Evolutionary conservation across 73 alveolate genomes (phyloP).

Genomic region (Tetrahymena elliotti): DNA sequence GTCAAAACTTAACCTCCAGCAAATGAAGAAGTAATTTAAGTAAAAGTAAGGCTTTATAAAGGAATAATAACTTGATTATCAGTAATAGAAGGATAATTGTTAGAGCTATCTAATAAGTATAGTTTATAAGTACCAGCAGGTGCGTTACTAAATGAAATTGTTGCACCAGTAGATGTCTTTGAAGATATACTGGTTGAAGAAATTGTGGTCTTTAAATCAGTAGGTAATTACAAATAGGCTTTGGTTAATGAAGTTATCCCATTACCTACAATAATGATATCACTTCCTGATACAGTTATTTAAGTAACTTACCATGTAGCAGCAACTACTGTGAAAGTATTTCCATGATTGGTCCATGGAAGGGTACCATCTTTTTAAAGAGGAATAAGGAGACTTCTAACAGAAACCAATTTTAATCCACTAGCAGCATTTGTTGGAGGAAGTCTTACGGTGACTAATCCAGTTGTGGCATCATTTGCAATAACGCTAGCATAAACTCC

Average conservation of each 20-base stretch:
- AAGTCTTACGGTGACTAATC: background rate
- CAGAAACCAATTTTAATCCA: background rate
- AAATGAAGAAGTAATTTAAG: background rate
- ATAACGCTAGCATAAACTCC: background rate
- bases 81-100: background rate
- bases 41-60: background rate
- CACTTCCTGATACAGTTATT: background rate
- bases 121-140: background rate
- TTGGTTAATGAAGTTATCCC: background rate
- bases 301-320: background rate
- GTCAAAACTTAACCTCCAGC: background rate
- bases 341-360: background rate
- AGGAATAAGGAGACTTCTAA: background rate
- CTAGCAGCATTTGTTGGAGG: background rate
- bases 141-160: background rate
- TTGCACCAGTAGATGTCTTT: background rate
- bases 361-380: background rate
- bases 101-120: background rate
- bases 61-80: background rate
- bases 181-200: background rate
- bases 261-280: background rate
- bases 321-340: background rate
- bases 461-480: background rate
- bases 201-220: background rate
- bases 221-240: background rate